Conservation (phyloP, 768 basidiomycete species). For the Pulveroboletus sp. region DNA sequence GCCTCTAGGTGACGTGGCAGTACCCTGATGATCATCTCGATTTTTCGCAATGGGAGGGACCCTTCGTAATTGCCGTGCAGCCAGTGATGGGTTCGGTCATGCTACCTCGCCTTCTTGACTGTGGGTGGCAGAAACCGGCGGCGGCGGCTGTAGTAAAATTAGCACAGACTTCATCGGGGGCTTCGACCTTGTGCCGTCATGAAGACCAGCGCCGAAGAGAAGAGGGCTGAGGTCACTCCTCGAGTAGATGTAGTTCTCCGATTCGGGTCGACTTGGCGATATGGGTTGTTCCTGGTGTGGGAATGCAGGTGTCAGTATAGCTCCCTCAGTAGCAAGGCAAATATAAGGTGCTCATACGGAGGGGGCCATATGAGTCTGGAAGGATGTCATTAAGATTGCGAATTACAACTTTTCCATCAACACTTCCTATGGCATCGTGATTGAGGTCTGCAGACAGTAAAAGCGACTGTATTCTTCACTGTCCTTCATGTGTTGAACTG, state of each 20-base stretch:
- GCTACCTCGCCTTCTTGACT: background rate
- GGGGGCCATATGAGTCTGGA: background rate
- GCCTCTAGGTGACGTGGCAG: background rate
- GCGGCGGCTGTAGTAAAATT: background rate
- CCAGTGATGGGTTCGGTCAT: background rate
- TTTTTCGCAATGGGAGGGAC: no score
- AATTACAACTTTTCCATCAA: background rate
- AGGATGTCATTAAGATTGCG: background rate
- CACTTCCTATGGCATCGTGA: background rate
- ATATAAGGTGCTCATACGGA: background rate
- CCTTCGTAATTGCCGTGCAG: background rate
- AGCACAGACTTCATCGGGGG: background rate
- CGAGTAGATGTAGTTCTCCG: background rate
- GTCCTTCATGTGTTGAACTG: background rate
- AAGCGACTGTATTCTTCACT: background rate
- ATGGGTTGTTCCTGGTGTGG: background rate
- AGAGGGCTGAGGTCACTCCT: background rate
- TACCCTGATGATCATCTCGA: background rate
- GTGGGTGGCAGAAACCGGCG: background rate
- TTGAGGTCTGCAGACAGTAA: background rate
- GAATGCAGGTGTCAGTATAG: background rate
- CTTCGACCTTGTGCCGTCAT: background rate
- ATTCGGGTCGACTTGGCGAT: background rate
- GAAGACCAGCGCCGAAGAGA: background rate
- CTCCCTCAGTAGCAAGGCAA: background rate